These are phyloP conservation scores for Fusarium keratoplasticum DNA, from an alignment of 2,329 filamentous ascomycete species.

Conservation along the genomic window DNA sequence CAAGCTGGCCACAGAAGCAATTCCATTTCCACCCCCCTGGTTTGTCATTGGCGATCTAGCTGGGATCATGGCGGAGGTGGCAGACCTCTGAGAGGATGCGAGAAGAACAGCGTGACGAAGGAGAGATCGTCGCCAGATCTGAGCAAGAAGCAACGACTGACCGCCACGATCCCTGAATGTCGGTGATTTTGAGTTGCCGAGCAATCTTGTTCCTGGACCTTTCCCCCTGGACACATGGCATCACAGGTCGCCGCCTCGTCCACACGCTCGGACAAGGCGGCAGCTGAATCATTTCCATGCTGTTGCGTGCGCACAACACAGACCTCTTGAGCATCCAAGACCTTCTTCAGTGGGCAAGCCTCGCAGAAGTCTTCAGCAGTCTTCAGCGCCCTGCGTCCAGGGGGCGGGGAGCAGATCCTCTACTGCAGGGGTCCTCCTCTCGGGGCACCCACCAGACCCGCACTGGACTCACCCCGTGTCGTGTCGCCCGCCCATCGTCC, in stretches of 20 bases:
- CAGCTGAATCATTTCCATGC: constrained; percentile 12
- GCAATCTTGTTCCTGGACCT: neutral
- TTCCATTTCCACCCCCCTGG: neutral
- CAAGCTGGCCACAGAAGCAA: constrained; percentile 5
- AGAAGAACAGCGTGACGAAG: constrained; percentile 7
- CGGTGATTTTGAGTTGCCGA: constrained; percentile 2
- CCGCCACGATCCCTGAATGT: constrained; percentile 18
- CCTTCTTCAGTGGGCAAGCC: constrained; percentile 28
- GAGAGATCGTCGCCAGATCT: constrained; percentile 34
- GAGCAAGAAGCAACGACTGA: constrained; percentile 15
- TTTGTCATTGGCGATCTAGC: neutral
- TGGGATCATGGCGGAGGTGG: neutral
- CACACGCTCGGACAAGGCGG: constrained; percentile 24
- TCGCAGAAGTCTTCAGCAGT: constrained; percentile 8
- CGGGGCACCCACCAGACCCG: constrained; percentile 24
- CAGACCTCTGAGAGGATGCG: constrained; percentile 2
- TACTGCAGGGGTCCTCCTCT: constrained; percentile 26
- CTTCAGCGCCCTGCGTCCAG: constrained; percentile 24
- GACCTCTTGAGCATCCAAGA: constrained; percentile 12
- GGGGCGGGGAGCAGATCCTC: constrained; percentile 31
- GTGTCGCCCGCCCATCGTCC: neutral
- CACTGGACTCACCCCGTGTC: constrained; percentile 27
- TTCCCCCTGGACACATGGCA: neutral
- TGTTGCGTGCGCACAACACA: constrained; percentile 17
- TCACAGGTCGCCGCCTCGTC: neutral